Base-by-base conservation (phyloP, 345 rosid species). In the Eucalyptus shirleyi region DNA sequence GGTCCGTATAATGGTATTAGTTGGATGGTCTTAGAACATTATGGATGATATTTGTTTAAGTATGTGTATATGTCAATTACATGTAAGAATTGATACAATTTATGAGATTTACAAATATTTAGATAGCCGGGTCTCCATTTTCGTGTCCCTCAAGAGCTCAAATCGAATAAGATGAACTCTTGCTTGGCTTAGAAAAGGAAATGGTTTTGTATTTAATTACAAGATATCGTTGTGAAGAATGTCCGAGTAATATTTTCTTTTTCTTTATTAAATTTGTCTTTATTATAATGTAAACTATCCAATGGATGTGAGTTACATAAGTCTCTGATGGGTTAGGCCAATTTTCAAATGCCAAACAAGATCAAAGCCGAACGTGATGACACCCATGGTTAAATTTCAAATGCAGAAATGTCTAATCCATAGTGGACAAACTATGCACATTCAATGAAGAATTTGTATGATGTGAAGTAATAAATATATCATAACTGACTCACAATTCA, bases 381-480 rank as follows among this genome's bases (percentile, higher is more conserved):
- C 40, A 19, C 4, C 40, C 34, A n/a, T 5, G 12, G 3, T 34
- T 34, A 17, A 67, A 32, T 67, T 67, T 32, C 21, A 7, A 67
- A 67, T 32, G 80, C 80, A 0, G 23, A 67, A 67, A 16, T 32
- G 21, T 19, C 40, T 0, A 1, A 32, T 32, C 40, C 80, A 16
- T 2, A 67, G 1, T 19, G 0, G 37, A 16, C 40, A 65, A 65
- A 7, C 0, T 16, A 65, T 0, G 3, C 3, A 34, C 37, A 7
- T n/a, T 8, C 56, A 53, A 19, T 2, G 32, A 13, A 60, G 16
- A 60, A 60, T 60, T 12, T 30, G 0, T 28, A 60, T 12, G 8
- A 28, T 0, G 32, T 60, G 0, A 28, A 60, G 34, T 12, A 13
- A 1, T 62, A 0, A 13, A 28, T 62, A 30, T 13, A 60, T 60